Conservation (phyloP, 225 moss, liverwort and hornwort genomes). For the Neckera pumila region DNA sequence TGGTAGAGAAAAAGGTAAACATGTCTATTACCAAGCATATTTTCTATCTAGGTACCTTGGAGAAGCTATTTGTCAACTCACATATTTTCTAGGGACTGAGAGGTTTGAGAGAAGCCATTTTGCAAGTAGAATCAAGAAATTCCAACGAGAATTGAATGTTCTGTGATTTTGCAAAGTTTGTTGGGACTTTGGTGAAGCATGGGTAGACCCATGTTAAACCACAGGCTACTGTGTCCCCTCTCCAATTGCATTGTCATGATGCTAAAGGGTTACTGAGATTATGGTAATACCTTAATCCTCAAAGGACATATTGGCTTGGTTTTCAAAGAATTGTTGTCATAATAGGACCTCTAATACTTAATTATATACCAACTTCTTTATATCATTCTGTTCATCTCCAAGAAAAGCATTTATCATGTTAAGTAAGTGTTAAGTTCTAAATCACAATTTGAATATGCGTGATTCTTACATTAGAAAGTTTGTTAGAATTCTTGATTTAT, state of each 20-base stretch:
- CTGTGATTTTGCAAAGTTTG: background rate
- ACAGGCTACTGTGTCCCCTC: too few relatives aligned
- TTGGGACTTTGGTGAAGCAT: too few relatives aligned
- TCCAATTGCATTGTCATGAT: too few relatives aligned
- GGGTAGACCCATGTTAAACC: too few relatives aligned
- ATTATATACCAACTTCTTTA: background rate
- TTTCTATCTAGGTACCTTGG: too few relatives aligned
- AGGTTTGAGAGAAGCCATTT: background rate
- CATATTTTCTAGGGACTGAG: rapidly evolving
- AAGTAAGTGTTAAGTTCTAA: background rate
- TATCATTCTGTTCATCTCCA: background rate
- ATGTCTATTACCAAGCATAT: too few relatives aligned
- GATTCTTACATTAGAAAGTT: background rate
- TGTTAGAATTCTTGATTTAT: background rate
- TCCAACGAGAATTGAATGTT: background rate
- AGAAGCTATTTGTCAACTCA: too few relatives aligned
- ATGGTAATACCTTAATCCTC: too few relatives aligned
- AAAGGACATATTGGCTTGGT: rapidly evolving
- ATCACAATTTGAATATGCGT: background rate
- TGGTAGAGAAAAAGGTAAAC: too few relatives aligned
- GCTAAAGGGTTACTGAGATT: too few relatives aligned
- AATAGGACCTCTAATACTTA: background rate
- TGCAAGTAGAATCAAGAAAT: background rate
- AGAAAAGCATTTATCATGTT: background rate
- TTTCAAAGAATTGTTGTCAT: background rate